Percentiles rank a stretch among this genome's conserved stretches.
Conservation (phyloP, 495 filamentous ascomycete genomes). For the Apiosordaria backusii region DNA sequence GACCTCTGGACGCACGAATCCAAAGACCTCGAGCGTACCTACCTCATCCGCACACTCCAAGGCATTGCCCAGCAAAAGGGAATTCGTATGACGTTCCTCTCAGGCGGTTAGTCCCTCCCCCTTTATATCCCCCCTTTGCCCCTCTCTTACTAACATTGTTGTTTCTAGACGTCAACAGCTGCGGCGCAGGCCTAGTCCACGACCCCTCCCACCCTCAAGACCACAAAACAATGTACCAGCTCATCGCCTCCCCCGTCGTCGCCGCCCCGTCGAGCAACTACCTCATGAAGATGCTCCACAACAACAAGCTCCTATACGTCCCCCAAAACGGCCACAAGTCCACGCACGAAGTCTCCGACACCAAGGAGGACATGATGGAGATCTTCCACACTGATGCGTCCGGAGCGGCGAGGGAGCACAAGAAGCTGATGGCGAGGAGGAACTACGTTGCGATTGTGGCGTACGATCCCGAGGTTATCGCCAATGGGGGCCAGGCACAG, state of each 20-base stretch:
- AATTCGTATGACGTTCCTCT: conserved; percentile 92
- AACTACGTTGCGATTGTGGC: conserved; percentile 95
- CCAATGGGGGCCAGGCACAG: conserved; percentile 48
- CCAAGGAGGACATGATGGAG: conserved; percentile 99
- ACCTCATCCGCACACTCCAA: conserved; percentile 91
- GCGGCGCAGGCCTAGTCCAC: conserved; percentile 90
- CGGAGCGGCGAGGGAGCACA: conserved; percentile 72
- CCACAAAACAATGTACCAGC: conserved; percentile 99
- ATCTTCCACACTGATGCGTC: conserved; percentile 90
- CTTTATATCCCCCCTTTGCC: not conserved
- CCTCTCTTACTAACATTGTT: conserved; percentile 9
- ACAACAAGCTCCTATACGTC: conserved; percentile 84
- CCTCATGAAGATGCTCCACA: conserved; percentile 87
- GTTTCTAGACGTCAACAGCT: conserved; percentile 73
- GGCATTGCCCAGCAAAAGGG: conserved; percentile 91
- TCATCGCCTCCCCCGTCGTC: conserved; percentile 88
- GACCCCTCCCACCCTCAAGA: conserved; percentile 85
- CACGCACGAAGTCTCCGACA: conserved; percentile 65
- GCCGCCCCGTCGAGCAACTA: conserved; percentile 80
- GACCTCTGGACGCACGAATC: conserved; percentile 98
- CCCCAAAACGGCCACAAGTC: conserved; percentile 86
- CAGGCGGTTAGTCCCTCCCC: conserved; percentile 56
- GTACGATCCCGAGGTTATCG: conserved; percentile 80
- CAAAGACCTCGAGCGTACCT: conserved; percentile 96
- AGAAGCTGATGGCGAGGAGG: conserved; percentile 84